Evolutionary conservation across 1,139 yeast genomes (phyloP).

Genomic region (Kodamaea sp.): DNA sequence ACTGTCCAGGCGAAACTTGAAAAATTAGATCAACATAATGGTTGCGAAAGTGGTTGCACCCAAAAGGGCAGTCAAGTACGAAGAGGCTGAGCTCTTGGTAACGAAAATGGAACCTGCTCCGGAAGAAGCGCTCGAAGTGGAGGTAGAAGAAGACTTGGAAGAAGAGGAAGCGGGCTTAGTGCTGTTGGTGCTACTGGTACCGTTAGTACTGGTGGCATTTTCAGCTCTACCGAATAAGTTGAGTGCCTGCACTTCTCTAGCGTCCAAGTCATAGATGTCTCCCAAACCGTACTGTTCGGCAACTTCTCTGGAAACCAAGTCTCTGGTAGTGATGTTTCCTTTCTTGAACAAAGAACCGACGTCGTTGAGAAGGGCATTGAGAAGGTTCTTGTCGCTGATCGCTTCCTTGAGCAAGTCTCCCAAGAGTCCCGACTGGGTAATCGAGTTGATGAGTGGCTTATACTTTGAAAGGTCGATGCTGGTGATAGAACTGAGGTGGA

Average conservation of each 20-base stretch:
- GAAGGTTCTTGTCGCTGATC: slow-evolving; percentile 25
- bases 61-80: slow-evolving; percentile 6
- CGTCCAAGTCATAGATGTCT: neutral
- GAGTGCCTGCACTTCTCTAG: neutral
- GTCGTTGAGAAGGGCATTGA: slow-evolving; percentile 24
- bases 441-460: slow-evolving; percentile 23
- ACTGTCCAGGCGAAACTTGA: neutral
- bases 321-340: slow-evolving; percentile 15
- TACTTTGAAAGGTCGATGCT: slow-evolving; percentile 17
- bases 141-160: slow-evolving; percentile 1
- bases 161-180: slow-evolving; percentile 3
- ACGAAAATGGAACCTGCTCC: slow-evolving; percentile 3
- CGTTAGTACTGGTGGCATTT: no score
- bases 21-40: slow-evolving; percentile 4
- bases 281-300: slow-evolving; percentile 7
- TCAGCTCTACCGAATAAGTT: no score
- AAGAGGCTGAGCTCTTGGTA: slow-evolving; percentile 3
- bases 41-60: slow-evolving; percentile 9
- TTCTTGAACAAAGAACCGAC: slow-evolving; percentile 21
- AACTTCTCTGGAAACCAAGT: slow-evolving; percentile 18
- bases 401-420: slow-evolving; percentile 28
- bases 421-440: slow-evolving; percentile 30
- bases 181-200: slow-evolving; percentile 2
- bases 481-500: slow-evolving; percentile 22
- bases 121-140: slow-evolving; percentile 2